Evolutionary conservation across 1,284 basidiomycete genomes (phyloP), one percentile per base, ranked within the genome.

Genomic region (Naganishia sp.): DNA sequence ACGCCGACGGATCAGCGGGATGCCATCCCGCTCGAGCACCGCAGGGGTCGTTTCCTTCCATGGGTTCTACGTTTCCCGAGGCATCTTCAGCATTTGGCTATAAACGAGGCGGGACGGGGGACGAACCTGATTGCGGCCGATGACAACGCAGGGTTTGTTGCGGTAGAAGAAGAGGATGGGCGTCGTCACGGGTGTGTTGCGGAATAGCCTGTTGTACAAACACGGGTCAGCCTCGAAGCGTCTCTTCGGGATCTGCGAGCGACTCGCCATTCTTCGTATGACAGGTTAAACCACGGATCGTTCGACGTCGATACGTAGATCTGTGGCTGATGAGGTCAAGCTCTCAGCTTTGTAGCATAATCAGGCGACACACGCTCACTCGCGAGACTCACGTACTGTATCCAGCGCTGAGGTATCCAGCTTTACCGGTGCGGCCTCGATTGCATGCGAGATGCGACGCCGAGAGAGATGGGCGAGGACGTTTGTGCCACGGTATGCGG

Each of bases 11-110:
- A 99, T 86, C 72, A 94, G 89, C 0, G 91, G 90, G 11, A 95
- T 84, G 2, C 80, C 81, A n/a, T 82, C 77, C 9, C 78, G 72
- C 11, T 77, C 73, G 36, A 90, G 82, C 9, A 84, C 81, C 2
- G 76, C 73, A 54, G 90, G 82, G 73, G 96, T 94, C 68, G 94
- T 88, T 79, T 99, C 96, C 76, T 92, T 94, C 95, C 95, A 99
- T 23, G 94, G 93, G 73, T 98, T 98, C 83, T 99, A 70, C 9
- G n/a, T 18, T 7, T 31, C 43, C 21, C 39, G 45, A 25, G 55
- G 55, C 56, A 60, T 44, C 18, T 10, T 53, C 23, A 64, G 45
- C 10, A 7, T 39, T 39, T 2, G 6, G 9, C 9, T 13, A 5
- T 2, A 39, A 3, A 39, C 3, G 13, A 13, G n/a, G 36, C 18